These are phyloP conservation scores for Xylaria sp. DNA, from an alignment of 2,329 filamentous ascomycete genomes.

Conservation along the genomic window DNA sequence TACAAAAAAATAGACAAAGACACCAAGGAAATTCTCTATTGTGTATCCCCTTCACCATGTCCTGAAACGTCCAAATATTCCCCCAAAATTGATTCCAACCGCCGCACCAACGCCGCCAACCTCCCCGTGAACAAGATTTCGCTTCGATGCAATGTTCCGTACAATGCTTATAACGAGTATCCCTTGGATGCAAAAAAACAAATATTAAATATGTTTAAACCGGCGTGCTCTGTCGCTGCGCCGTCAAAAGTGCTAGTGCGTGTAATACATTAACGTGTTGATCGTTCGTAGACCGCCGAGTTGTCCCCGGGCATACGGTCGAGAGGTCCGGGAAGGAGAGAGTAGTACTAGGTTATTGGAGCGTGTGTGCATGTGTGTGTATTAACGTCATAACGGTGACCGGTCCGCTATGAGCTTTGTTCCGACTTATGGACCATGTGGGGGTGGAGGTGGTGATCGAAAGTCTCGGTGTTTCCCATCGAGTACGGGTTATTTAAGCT, in stretches of 20 bases:
- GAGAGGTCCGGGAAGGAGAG: not conserved
- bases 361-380: not conserved
- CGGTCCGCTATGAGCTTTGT: constrained; percentile 9
- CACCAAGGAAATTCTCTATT: constrained; percentile 22
- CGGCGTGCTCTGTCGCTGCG: not conserved
- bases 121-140: constrained; percentile 18
- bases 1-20: constrained; percentile 22
- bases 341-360: too few relatives aligned
- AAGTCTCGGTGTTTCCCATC: constrained; percentile 19
- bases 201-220: constrained; percentile 9
- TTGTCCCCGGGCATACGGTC: not conserved
- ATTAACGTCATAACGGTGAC: not conserved
- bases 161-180: constrained; percentile 22
- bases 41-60: constrained; percentile 21
- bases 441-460: constrained; percentile 22
- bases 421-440: constrained; percentile 33
- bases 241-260: not conserved
- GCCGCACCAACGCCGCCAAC: constrained; percentile 24
- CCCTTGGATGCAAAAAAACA: constrained; percentile 15
- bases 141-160: constrained; percentile 28
- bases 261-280: not conserved
- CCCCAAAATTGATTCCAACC: constrained; percentile 15
- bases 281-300: not conserved
- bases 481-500: constrained; percentile 31
- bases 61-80: constrained; percentile 24